phyloP scores from a whole-genome alignment of 495 filamentous ascomycete genomes.

The Podospora bellae-mahoneyi region DNA sequence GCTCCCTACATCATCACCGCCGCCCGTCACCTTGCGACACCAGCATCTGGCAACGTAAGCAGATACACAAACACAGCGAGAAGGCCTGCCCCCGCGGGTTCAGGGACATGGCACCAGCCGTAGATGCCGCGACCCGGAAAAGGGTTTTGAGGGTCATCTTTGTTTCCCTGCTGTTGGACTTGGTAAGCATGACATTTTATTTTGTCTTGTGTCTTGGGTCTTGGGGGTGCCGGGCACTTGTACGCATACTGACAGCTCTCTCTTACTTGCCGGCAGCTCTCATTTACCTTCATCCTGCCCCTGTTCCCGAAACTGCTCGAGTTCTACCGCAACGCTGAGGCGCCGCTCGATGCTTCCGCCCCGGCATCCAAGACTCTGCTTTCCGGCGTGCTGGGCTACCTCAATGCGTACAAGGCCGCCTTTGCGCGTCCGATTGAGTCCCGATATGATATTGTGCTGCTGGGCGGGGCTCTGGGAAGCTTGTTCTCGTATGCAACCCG shows the following conservation, averaged over 20 bases:
- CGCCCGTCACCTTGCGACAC: background rate
- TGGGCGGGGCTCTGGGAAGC: constrained; percentile 90
- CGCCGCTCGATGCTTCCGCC: constrained; percentile 49
- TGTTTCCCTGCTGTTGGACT: constrained; percentile 51
- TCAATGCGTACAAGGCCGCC: constrained; percentile 92
- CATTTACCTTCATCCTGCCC: constrained; percentile 90
- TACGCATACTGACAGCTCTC: constrained; percentile 18
- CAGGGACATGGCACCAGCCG: constrained; percentile 37
- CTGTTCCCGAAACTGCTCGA: constrained; percentile 91
- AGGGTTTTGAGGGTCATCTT: constrained; percentile 75
- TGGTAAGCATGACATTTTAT: constrained; percentile 36
- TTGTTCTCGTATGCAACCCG: constrained; percentile 57
- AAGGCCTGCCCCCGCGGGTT: background rate
- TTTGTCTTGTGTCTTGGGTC: background rate
- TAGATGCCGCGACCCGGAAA: constrained; percentile 59
- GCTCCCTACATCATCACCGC: background rate
- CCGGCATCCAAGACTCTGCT: constrained; percentile 59
- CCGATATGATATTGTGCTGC: constrained; percentile 93
- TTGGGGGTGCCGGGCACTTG: constrained; percentile 23
- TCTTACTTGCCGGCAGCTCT: constrained; percentile 35
- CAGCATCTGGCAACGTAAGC: background rate
- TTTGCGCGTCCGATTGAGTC: constrained; percentile 93
- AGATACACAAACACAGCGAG: background rate
- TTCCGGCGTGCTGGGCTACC: constrained; percentile 69
- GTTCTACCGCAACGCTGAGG: constrained; percentile 81